Conservation (phyloP, 176 grass and related monocot species). For the Lolium multiflorum region DNA sequence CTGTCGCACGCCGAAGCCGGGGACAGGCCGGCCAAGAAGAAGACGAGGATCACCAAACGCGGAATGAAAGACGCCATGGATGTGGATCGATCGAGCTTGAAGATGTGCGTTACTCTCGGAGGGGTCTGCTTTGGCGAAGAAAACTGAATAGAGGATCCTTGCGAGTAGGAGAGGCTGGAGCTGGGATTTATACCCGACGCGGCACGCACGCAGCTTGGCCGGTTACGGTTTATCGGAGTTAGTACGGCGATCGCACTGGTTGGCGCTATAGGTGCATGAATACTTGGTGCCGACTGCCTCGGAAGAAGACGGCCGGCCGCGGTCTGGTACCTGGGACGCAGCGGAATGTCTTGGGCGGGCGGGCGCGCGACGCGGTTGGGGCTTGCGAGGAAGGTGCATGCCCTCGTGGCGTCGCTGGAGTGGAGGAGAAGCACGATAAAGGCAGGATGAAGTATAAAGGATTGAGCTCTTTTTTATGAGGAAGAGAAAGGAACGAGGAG, state of each 20-base stretch:
- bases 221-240: background rate
- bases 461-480: too few species aligned
- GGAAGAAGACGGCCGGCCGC: background rate
- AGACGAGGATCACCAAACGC: background rate
- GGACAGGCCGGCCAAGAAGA: background rate
- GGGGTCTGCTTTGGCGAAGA: background rate
- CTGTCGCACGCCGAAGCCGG: slow-evolving; percentile 45
- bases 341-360: background rate
- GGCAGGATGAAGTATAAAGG: background rate
- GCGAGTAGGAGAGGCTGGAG: too few species aligned
- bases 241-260: too few species aligned
- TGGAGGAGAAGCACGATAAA: background rate
- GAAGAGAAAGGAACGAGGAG: too few species aligned
- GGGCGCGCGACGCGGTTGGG: too few species aligned
- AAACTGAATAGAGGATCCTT: background rate
- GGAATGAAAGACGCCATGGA: slow-evolving; percentile 32
- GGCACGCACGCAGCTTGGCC: slow-evolving; percentile 21
- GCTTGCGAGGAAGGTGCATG: background rate
- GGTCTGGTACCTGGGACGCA: slow-evolving; percentile 23
- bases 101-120: background rate
- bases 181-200: slow-evolving; percentile 25
- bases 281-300: slow-evolving; percentile 37
- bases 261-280: too few species aligned
- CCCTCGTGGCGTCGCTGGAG: background rate
- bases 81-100: background rate